Conservation (phyloP, 2,329 filamentous ascomycete species). For the Fusarium stilboides region DNA sequence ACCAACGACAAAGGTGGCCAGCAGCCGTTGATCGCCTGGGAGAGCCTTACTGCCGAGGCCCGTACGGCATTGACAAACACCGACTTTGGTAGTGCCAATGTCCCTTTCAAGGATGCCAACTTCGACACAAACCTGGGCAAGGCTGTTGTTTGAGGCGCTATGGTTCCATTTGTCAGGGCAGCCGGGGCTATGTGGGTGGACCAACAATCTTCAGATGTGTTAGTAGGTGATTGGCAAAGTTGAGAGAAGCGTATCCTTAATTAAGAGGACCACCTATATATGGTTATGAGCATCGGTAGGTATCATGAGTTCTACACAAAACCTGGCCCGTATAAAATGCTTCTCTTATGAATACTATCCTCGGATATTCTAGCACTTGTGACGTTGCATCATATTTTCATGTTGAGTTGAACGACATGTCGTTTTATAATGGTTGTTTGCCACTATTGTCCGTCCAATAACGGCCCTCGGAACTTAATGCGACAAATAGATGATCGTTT, state of each 20-base stretch:
- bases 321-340: neutral
- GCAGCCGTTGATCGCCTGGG: slow-evolving; percentile 64
- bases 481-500: neutral
- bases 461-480: neutral
- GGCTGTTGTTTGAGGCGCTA: slow-evolving; percentile 29
- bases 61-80: slow-evolving; percentile 56
- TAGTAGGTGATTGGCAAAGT: neutral
- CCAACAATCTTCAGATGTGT: neutral
- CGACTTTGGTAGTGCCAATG: slow-evolving; percentile 61
- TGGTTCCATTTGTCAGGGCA: neutral
- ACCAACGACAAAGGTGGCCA: slow-evolving; percentile 56
- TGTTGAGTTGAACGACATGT: slow-evolving; percentile 1
- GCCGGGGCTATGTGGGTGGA: neutral
- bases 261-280: neutral
- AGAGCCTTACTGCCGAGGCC: slow-evolving; percentile 56
- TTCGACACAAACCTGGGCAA: slow-evolving; percentile 47
- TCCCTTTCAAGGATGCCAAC: slow-evolving; percentile 58
- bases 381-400: slow-evolving; percentile 12
- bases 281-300: neutral
- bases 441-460: slow-evolving; percentile 18
- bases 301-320: neutral
- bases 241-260: too few relatives aligned
- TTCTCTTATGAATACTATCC: neutral
- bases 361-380: neutral
- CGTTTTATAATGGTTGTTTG: slow-evolving; percentile 16